Base-by-base conservation (phyloP, 805 yeast genomes). In the Sungouiozyma intestinalis region DNA sequence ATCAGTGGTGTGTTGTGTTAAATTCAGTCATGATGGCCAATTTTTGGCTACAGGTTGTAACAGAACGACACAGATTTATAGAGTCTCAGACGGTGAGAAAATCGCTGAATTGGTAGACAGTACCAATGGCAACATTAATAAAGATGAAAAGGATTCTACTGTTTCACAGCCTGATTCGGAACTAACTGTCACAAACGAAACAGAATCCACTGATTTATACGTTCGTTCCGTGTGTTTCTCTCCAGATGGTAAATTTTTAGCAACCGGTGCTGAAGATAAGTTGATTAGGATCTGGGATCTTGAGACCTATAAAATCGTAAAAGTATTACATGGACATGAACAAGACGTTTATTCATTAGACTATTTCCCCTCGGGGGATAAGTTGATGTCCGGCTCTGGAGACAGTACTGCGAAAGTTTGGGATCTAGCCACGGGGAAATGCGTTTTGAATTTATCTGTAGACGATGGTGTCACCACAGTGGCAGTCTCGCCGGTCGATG, bases 381-480 rank as follows among this genome's bases (percentile, higher is more conserved):
- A 87, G 61, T 73, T 90, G 53, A 96, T 90, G 27, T 81, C 94
- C 17, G 98, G 98, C 33, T 81, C 94, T 15, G 98, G 98, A 44
- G 98, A 90, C 66, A 77, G 95, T 55, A 86, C 96, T 15, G 97
- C 90, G 35, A 76, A 96, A 62, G 83, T 92, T 57, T 90, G 98
- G 98, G 96, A 90, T 64, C 74, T 88, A 58, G 54, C 84, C 53
- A 74, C 86, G 35, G 92, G 95, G 19, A 88, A 85, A 66, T 85
- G 95, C 62, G 78, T 86, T 19, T 72, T 87, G 58, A 87, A 95
- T 36, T 71, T 90, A 51, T 77, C 87, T n/a, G 88, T 90, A 54
- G 97, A 90, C 65, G 97, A 90, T 63, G 97, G 98, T 53, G 97
- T 90, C 41, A 90, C 98, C 40, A 90, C 98, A 0, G 97, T 90